These are phyloP conservation scores for Ceratorhiza oryzae-sativae DNA, from an alignment of 1,284 basidiomycete species.

Conservation along the genomic window DNA sequence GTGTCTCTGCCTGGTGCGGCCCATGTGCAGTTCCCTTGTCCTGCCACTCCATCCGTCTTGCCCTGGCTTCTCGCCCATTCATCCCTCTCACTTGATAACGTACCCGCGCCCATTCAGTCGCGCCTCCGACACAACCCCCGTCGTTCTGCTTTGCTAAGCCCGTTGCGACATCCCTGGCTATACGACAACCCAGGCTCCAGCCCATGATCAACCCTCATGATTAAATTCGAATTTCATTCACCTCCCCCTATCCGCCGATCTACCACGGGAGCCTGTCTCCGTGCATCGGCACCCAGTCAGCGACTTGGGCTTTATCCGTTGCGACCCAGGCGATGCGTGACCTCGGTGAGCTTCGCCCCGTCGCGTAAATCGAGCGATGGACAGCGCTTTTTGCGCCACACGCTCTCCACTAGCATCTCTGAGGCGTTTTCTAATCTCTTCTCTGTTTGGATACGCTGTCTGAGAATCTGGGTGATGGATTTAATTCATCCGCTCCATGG, in stretches of 20 bases:
- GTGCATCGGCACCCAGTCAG: slow-evolving; percentile 9
- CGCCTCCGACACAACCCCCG: not conserved
- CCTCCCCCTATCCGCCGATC: slow-evolving; percentile 1
- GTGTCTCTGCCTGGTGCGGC: slow-evolving; percentile 1
- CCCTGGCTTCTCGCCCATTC: not conserved
- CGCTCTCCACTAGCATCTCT: not conserved
- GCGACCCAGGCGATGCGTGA: no score
- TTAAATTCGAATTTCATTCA: slow-evolving; percentile 2
- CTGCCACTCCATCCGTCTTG: not conserved
- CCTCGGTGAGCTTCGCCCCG: not conserved
- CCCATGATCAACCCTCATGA: not conserved
- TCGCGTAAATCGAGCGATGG: slow-evolving; percentile 12
- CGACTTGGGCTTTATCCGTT: not conserved
- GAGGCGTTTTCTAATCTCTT: not conserved
- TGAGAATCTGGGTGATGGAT: not conserved
- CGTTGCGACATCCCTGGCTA: slow-evolving; percentile 11
- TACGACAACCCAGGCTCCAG: not conserved
- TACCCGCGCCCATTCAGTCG: not conserved
- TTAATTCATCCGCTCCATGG: not conserved
- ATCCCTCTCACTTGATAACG: not conserved
- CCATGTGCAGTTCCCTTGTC: slow-evolving; percentile 22
- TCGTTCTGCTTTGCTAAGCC: slow-evolving; percentile 6
- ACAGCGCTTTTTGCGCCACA: not conserved
- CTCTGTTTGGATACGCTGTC: not conserved
- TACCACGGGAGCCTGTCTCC: not conserved